These are phyloP conservation scores for Lepidium sativum DNA, from an alignment of 345 rosid genomes.

Conservation along the genomic window DNA sequence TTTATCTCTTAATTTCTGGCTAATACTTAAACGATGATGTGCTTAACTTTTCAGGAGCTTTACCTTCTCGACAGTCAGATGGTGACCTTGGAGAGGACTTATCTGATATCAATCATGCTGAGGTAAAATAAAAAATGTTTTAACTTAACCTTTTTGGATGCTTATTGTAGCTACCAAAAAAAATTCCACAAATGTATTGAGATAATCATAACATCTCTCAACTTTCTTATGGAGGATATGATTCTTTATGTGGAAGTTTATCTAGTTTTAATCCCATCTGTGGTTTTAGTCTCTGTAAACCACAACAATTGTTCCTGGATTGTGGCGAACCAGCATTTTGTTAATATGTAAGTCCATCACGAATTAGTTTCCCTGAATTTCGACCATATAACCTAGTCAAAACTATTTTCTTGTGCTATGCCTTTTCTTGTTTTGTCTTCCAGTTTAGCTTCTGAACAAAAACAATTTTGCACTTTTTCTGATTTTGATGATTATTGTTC, in stretches of 20 bases:
- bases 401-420: neutral
- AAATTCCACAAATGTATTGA: neutral
- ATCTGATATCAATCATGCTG: constrained; percentile 24
- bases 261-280: constrained; percentile 12
- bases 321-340: constrained; percentile 12
- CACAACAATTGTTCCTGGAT: constrained; percentile 21
- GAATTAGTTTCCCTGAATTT: neutral
- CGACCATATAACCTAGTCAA: neutral
- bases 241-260: neutral
- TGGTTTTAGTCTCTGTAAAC: constrained; percentile 22
- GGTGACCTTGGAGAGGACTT: constrained; percentile 15
- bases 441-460: neutral
- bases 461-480: neutral
- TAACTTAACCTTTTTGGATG: neutral
- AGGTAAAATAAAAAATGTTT: constrained; percentile 12
- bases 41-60: constrained; percentile 6
- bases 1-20: neutral
- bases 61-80: neutral
- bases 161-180: neutral
- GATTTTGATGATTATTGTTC: neutral
- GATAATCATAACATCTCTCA: neutral
- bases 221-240: neutral
- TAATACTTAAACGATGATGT: neutral
- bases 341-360: constrained; percentile 17
- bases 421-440: neutral